Evolutionary conservation across 2,329 filamentous ascomycete genomes (phyloP).

Genomic region (Exophiala sideris): DNA sequence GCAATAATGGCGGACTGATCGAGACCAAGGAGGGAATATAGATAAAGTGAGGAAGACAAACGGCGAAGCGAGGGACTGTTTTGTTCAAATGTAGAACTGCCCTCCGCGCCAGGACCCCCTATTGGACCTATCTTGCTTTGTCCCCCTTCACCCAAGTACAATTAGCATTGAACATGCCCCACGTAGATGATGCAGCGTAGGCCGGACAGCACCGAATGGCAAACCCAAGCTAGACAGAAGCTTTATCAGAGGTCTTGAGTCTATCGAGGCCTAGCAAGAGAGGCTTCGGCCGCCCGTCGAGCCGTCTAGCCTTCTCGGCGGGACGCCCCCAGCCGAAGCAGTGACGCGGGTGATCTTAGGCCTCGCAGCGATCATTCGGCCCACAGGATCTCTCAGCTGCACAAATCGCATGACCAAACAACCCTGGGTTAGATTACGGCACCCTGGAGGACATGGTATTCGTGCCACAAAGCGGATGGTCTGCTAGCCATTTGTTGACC

Average conservation of each 20-base stretch:
- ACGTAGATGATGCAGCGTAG: conserved; percentile 12
- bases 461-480: neutral
- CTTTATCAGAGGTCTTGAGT: conserved; percentile 5
- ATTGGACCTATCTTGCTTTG: conserved; percentile 4
- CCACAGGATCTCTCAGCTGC: conserved; percentile 10
- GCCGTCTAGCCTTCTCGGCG: conserved; percentile 19
- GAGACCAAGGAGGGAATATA: too few species aligned
- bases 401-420: conserved; percentile 9
- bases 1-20: too few species aligned
- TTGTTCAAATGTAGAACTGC: conserved; percentile 18
- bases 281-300: conserved; percentile 15
- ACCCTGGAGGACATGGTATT: neutral
- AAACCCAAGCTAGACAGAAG: conserved; percentile 5
- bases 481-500: neutral
- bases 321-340: conserved; percentile 19
- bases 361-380: conserved; percentile 16
- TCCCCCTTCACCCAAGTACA: conserved; percentile 3
- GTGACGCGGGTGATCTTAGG: conserved; percentile 21
- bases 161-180: conserved; percentile 15
- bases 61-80: conserved; percentile 4
- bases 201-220: conserved; percentile 14
- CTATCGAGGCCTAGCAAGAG: conserved; percentile 9
- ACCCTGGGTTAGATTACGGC: neutral
- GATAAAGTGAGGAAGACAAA: neutral
- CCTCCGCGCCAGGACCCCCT: conserved; percentile 3